Evolutionary conservation across 352 stramenopile genomes (phyloP).

Genomic region (Globisporangium barbulae): DNA sequence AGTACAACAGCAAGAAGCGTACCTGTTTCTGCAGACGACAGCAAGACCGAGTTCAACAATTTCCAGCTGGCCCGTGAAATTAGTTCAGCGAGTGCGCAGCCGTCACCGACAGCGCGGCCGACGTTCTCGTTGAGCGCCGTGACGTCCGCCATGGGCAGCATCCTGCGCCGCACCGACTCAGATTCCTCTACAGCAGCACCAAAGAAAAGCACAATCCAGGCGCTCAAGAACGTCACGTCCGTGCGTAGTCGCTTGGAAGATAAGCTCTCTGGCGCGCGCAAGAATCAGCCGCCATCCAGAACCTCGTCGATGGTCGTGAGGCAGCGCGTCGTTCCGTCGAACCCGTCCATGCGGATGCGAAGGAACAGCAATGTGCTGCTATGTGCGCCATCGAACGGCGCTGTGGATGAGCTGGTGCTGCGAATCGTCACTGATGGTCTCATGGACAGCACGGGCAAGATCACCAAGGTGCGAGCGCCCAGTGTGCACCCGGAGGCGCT

Average conservation of each 20-base stretch:
- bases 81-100: conserved; percentile 3
- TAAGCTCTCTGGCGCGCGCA: conserved; percentile 39
- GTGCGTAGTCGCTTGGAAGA: conserved; percentile 64
- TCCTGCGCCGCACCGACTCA: conserved; percentile 47
- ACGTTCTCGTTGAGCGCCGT: conserved; percentile 60
- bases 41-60: conserved; percentile 40
- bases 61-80: conserved; percentile 45
- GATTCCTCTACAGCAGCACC: conserved; percentile 7
- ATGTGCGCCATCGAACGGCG: conserved; percentile 89
- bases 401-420: conserved; percentile 88
- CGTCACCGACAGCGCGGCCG: conserved; percentile 2
- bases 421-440: conserved; percentile 84
- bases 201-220: conserved; percentile 61
- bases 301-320: conserved; percentile 36
- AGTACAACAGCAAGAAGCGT: background rate
- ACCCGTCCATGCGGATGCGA: conserved; percentile 19
- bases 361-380: conserved; percentile 73
- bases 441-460: conserved; percentile 48
- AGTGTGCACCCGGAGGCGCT: conserved; percentile 60
- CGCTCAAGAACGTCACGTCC: conserved; percentile 49
- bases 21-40: background rate
- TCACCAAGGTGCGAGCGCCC: conserved; percentile 57
- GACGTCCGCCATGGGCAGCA: conserved; percentile 45
- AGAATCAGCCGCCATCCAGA: conserved; percentile 18
- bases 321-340: conserved; percentile 33